phyloP scores from a whole-genome alignment of 148 eudicot species.

The Persicaria tinctoria region DNA sequence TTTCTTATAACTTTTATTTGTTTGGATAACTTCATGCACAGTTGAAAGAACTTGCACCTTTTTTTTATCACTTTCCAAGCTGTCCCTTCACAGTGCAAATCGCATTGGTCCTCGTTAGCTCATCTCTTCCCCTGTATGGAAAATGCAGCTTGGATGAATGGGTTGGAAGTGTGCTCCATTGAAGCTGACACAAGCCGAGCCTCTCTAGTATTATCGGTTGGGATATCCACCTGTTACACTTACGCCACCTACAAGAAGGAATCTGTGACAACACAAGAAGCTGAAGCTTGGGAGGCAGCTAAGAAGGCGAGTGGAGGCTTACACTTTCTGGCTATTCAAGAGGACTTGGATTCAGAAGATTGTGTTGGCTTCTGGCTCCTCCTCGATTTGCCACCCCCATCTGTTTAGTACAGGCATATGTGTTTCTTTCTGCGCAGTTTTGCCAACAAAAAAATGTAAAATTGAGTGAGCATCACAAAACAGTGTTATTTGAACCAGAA shows the following conservation, averaged over 20 bases:
- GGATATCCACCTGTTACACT: constrained; percentile 64
- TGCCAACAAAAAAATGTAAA: not conserved
- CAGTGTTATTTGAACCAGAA: not conserved
- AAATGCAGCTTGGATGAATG: constrained; percentile 91
- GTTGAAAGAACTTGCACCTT: not conserved
- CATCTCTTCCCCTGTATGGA: not conserved
- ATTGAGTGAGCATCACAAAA: not conserved
- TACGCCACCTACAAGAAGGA: constrained; percentile 80
- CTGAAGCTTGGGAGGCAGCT: constrained; percentile 98
- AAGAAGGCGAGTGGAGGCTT: constrained; percentile 78
- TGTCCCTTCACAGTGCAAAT: not conserved
- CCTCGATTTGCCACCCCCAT: constrained; percentile 86
- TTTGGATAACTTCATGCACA: not conserved
- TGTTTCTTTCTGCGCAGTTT: not conserved
- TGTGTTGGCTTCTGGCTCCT: constrained; percentile 97
- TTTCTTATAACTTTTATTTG: too few relatives aligned
- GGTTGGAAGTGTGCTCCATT: constrained; percentile 81
- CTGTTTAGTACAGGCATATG: constrained; percentile 42
- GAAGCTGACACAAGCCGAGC: constrained; percentile 67
- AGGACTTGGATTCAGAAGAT: constrained; percentile 73
- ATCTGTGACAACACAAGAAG: constrained; percentile 57
- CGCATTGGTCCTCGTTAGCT: not conserved
- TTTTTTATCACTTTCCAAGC: not conserved
- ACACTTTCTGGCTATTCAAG: constrained; percentile 92
- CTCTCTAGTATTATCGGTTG: constrained; percentile 61